Conservation (phyloP, 2,329 filamentous ascomycete genomes). For the Aphanocladium album region DNA sequence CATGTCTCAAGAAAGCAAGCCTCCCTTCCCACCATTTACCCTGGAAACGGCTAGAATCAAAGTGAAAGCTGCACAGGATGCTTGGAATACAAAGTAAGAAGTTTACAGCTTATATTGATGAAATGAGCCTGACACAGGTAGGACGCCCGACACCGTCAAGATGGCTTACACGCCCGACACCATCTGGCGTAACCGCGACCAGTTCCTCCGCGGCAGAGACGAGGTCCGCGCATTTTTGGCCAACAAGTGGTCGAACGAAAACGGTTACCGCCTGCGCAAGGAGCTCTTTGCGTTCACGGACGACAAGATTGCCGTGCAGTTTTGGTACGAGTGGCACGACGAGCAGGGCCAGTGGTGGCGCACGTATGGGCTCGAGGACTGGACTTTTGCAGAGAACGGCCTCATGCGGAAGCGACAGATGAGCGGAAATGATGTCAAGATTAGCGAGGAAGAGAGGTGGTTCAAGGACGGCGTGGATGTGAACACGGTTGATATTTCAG, state of each 20-base stretch:
- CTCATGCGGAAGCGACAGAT: constrained; percentile 70
- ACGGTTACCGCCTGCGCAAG: constrained; percentile 70
- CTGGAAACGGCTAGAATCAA: constrained; percentile 65
- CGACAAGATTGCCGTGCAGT: constrained; percentile 79
- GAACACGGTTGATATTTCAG: constrained; percentile 59
- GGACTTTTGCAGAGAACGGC: constrained; percentile 67
- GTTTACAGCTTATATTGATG: background rate
- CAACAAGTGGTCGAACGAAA: constrained; percentile 69
- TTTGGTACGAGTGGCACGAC: constrained; percentile 83
- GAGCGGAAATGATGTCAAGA: constrained; percentile 68
- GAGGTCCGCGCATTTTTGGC: constrained; percentile 64
- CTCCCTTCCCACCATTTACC: constrained; percentile 66
- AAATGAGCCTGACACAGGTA: constrained; percentile 14
- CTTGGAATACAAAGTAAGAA: constrained; percentile 70
- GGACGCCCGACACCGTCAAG: constrained; percentile 57
- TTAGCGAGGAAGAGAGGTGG: constrained; percentile 60
- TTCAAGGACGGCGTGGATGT: constrained; percentile 66
- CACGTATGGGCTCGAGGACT: constrained; percentile 80
- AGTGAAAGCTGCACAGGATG: constrained; percentile 77
- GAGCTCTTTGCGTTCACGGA: constrained; percentile 75
- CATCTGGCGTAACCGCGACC: constrained; percentile 74
- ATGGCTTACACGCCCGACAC: constrained; percentile 70
- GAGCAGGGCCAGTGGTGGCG: constrained; percentile 70
- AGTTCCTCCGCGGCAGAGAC: constrained; percentile 64
- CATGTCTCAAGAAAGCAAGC: constrained; percentile 7